Evolutionary conservation across 352 stramenopile species (phyloP).

Genomic region (Phytophthora pluvialis): DNA sequence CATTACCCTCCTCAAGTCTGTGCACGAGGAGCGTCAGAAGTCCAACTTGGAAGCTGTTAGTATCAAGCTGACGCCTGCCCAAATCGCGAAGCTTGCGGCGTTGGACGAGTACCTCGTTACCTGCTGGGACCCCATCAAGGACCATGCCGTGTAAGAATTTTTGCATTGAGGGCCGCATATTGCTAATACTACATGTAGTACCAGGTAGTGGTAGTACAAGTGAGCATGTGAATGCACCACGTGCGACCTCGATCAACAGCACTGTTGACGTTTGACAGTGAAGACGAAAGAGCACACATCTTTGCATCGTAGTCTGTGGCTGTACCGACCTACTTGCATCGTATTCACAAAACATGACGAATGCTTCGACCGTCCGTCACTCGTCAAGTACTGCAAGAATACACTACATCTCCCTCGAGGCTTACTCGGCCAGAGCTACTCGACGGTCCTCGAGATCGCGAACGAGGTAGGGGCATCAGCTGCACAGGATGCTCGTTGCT

Average conservation of each 20-base stretch:
- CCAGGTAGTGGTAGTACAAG: too few relatives aligned
- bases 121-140: constrained; percentile 59
- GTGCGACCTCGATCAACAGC: too few relatives aligned
- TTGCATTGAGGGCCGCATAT: too few relatives aligned
- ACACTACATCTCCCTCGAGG: constrained; percentile 55
- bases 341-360: too few relatives aligned
- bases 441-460: constrained; percentile 37
- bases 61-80: constrained; percentile 38
- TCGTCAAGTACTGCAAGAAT: constrained; percentile 62
- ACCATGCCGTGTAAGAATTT: constrained; percentile 37
- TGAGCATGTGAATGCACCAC: too few relatives aligned
- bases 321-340: too few relatives aligned
- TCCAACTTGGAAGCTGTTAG: constrained; percentile 54
- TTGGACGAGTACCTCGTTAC: constrained; percentile 53
- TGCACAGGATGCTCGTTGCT: constrained; percentile 60
- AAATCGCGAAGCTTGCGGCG: constrained; percentile 45
- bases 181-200: too few relatives aligned
- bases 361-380: constrained; percentile 37
- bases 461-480: constrained; percentile 33
- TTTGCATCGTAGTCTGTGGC: too few relatives aligned
- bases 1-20: constrained; percentile 70
- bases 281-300: too few relatives aligned
- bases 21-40: constrained; percentile 46
- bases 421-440: constrained; percentile 58
- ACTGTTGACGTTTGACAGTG: too few relatives aligned